Conservation (phyloP, 2,329 filamentous ascomycete genomes). For the Colletotrichum lindemuthianum region DNA sequence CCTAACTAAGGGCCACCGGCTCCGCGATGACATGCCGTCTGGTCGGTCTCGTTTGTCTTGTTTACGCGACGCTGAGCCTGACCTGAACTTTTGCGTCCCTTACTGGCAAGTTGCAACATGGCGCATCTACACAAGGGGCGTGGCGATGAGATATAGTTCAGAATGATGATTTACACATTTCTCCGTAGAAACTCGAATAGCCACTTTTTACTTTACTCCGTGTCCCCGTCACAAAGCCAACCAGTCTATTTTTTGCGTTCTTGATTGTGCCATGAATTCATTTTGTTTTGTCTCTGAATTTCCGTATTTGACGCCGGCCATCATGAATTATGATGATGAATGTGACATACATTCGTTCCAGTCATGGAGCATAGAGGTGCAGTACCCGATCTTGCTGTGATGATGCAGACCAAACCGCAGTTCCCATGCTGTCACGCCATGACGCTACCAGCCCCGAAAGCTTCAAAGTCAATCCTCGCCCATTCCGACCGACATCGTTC, state of each 20-base stretch:
- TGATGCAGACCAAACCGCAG: slow-evolving; percentile 56
- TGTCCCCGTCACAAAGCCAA: slow-evolving; percentile 35
- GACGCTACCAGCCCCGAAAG: slow-evolving; percentile 34
- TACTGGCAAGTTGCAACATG: neutral
- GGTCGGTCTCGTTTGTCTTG: no score
- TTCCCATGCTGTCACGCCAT: slow-evolving; percentile 43
- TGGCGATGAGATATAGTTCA: neutral
- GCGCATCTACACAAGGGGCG: neutral
- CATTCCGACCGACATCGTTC: slow-evolving; percentile 23
- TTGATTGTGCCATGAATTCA: slow-evolving; percentile 45
- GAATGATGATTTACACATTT: slow-evolving; percentile 30
- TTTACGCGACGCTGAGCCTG: no score
- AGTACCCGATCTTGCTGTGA: slow-evolving; percentile 63
- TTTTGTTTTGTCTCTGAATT: slow-evolving; percentile 61
- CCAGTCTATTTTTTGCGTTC: slow-evolving; percentile 34
- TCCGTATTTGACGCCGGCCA: slow-evolving; percentile 75
- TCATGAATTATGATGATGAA: slow-evolving; percentile 57
- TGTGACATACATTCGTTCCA: slow-evolving; percentile 74
- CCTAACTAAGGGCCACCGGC: no score
- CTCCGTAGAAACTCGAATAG: slow-evolving; percentile 25
- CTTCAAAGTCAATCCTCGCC: slow-evolving; percentile 35
- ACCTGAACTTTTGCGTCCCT: no score
- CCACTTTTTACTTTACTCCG: slow-evolving; percentile 32
- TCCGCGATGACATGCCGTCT: no score
- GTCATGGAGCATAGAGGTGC: slow-evolving; percentile 65